Conservation (phyloP, 345 rosid genomes). For the Psidium friedrichsthalianum region DNA sequence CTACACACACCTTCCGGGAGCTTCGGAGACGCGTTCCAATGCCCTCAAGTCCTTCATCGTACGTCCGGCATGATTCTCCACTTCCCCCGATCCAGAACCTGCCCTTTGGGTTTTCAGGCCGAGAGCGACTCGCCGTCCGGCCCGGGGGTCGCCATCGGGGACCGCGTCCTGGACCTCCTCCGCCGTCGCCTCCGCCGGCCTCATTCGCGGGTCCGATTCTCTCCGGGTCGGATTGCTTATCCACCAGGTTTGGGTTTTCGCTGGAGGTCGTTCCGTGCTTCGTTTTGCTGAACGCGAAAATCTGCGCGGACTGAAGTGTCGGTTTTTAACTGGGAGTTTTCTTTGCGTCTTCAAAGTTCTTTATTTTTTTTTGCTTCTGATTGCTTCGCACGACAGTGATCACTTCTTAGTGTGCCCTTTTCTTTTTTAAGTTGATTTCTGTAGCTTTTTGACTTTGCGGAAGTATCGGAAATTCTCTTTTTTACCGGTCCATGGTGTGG, state of each 20-base stretch:
- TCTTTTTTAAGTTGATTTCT: background rate
- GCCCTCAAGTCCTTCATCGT: conserved; percentile 59
- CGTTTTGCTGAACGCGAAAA: background rate
- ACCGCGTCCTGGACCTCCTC: conserved; percentile 66
- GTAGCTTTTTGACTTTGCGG: background rate
- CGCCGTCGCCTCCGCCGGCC: conserved; percentile 60
- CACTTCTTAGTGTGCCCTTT: background rate
- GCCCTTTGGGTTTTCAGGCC: conserved; percentile 78
- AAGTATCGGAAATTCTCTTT: background rate
- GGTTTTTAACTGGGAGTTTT: background rate
- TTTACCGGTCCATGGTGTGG: background rate
- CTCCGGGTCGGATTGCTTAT: conserved; percentile 61
- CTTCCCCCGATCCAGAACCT: conserved; percentile 95
- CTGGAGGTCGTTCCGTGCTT: background rate
- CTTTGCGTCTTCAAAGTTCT: background rate
- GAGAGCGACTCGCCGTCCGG: conserved; percentile 37
- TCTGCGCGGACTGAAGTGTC: background rate
- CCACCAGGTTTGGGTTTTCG: conserved; percentile 51
- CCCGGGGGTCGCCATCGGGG: conserved; percentile 82
- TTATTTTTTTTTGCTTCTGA: background rate
- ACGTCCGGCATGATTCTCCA: conserved; percentile 62
- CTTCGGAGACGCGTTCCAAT: background rate
- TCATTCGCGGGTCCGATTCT: conserved; percentile 65
- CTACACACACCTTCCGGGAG: background rate
- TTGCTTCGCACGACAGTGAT: background rate